Evolutionary conservation across 1,139 yeast genomes (phyloP).

Genomic region (Suhomyces anneliseae): DNA sequence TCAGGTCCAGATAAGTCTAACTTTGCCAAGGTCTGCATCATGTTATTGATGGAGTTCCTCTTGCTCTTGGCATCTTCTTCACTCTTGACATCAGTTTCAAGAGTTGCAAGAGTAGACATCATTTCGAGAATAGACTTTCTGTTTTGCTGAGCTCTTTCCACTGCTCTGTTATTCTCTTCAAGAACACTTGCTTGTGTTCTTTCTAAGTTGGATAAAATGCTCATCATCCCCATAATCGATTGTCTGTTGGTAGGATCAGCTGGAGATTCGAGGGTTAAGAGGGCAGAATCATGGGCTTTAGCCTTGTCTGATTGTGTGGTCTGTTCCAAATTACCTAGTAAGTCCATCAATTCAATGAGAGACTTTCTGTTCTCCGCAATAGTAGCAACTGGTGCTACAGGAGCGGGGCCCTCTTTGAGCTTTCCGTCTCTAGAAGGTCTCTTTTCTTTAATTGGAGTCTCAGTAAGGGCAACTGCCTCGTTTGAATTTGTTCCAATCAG

Average conservation of each 20-base stretch:
- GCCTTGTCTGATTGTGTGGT: conserved; percentile 1
- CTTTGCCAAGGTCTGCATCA: conserved; percentile 18
- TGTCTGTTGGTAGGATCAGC: conserved; percentile 6
- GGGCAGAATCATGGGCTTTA: conserved; percentile 1
- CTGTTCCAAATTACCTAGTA: conserved; percentile 18
- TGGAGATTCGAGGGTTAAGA: background rate
- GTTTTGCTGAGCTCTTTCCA: conserved; percentile 16
- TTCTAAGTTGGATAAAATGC: conserved; percentile 18
- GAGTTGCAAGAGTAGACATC: conserved; percentile 19
- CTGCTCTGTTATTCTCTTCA: conserved; percentile 12
- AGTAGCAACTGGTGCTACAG: background rate
- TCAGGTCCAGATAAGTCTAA: conserved; percentile 13
- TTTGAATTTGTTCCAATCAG: too few relatives aligned
- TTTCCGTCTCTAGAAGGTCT: too few relatives aligned
- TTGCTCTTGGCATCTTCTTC: conserved; percentile 11
- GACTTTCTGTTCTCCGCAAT: conserved; percentile 12
- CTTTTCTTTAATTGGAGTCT: too few relatives aligned
- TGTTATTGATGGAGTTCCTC: conserved; percentile 15
- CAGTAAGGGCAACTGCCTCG: too few relatives aligned
- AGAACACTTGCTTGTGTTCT: conserved; percentile 13
- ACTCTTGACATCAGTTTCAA: conserved; percentile 9
- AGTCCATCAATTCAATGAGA: conserved; percentile 19
- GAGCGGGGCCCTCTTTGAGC: background rate
- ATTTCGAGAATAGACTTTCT: conserved; percentile 27
- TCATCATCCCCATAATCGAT: conserved; percentile 22